Evolutionary conservation across 768 basidiomycete species (phyloP), one percentile per base, ranked within the genome.

Genomic region (Leccinum truebloodii): DNA sequence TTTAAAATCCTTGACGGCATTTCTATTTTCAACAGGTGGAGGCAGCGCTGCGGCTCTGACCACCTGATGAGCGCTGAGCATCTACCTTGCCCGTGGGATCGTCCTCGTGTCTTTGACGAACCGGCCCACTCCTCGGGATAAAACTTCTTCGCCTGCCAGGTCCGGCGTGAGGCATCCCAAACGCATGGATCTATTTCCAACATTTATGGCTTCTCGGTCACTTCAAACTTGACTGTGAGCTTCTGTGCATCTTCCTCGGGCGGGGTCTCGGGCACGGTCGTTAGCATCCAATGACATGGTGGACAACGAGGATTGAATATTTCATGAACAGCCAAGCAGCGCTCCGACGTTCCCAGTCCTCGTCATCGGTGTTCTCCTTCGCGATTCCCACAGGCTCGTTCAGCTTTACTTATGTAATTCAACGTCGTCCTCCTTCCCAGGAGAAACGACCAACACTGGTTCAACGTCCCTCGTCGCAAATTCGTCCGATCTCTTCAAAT

Each of bases 171-270:
- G 81, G 0, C 97, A 72, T 98, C 97, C 95, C 95, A 97, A 18
- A 98, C 87, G 6, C 90, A 96, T 55, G 95, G 95, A 69, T 99
- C 98, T 70, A 98, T 97, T 78, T 98, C 97, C 55, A 87, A 81
- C 95, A 98, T 98, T 75, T 95, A 95, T 0, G 90, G 85, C 69
- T 97, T 98, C 77, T 99, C 94, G 49, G 94, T 84, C 32, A 98
- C 93, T 26, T 26, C 26, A 26, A 26, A 26, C 71, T 90, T 94
- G 72, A 92, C 84, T 54, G 80, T 83, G 46, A 79, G 64, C 22
- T 69, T 73, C 7, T 75, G 59, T 5, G 58, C 54, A 1, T 63
- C 55, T 6, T 59, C 61, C 55, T 61, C 60, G 49, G 55, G 34
- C 20, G 58, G 32, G 0, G 39, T n/a, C 28, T 65, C 62, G 0